Base-by-base conservation (phyloP, 2,329 filamentous ascomycete genomes). In the Alternaria sp. region DNA sequence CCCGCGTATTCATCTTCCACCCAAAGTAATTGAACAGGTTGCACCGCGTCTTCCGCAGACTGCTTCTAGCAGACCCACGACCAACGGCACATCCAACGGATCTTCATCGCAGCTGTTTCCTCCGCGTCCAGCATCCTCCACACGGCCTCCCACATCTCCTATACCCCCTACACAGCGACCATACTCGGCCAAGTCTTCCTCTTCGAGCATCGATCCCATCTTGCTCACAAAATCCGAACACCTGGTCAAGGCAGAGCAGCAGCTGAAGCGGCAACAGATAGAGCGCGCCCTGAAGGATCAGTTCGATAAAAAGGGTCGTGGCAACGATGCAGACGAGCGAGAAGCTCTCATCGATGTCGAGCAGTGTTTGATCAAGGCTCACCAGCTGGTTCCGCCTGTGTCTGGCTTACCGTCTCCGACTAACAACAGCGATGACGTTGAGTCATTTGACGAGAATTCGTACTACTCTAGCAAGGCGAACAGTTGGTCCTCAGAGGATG, bases 391-490 rank as follows among this genome's bases (percentile, higher is more conserved):
- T 75, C 88, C 89, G 78, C 88, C 88, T 57, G 84, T 89, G 68
- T 86, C 90, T 72, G 85, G 87, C 74, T 82, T 86, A 64, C 80
- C 68, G 38, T 75, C 80, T 63, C 76, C 79, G 60, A 82, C 83
- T 83, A 86, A 87, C 81, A 84, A 89, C 79, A 84, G 83, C 73
- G 88, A 88, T 77, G 85, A 86, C 74, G 91, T 85, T 85, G 92
- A 94, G 78, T 95, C 92, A 36, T 92, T 93, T 81, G 93, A 97
- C 80, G 91, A 96, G 77, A 93, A 96, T 75, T 95, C 93, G 41
- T 96, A 96, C 80, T 97, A 98, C 83, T 97, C 94, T 68, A 97
- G 94, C 81, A 92, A 91, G 81, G 87, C 86, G 65, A 90, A 94
- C 83, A 91, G 94, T 77, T 96, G 93, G 65, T 81, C 87, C 75